Evolutionary conservation across 129 eudicot species (phyloP).

Genomic region (Lactuca sativa): DNA sequence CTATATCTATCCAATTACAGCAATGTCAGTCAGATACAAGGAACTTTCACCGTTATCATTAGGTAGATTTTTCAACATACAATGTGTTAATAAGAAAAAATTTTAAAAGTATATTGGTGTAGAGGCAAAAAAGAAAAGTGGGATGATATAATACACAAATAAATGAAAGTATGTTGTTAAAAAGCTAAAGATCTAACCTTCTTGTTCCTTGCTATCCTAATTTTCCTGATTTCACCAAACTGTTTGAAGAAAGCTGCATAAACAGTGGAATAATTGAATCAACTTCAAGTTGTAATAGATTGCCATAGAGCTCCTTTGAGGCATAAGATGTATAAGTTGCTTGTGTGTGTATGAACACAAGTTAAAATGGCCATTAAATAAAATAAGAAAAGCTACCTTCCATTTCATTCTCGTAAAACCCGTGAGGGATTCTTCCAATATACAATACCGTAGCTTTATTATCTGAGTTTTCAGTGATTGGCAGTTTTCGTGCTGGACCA

Average conservation of each 20-base stretch:
- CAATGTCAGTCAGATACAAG: no score
- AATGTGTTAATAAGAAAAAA: no score
- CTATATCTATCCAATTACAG: no score
- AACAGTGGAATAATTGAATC: not conserved
- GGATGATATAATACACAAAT: no score
- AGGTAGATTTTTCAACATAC: no score
- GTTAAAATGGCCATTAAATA: not conserved
- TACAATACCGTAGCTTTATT: slow-evolving; percentile 71
- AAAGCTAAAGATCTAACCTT: slow-evolving; percentile 48
- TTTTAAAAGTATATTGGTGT: no score
- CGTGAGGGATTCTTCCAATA: slow-evolving; percentile 92
- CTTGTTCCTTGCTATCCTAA: slow-evolving; percentile 70
- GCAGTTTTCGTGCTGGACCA: slow-evolving; percentile 72
- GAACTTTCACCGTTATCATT: no score
- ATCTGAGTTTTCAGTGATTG: slow-evolving; percentile 39
- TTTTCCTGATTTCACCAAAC: slow-evolving; percentile 74
- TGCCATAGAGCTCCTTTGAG: not conserved
- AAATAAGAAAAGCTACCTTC: slow-evolving; percentile 47
- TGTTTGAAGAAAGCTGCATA: slow-evolving; percentile 79
- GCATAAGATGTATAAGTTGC: not conserved
- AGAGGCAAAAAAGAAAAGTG: no score
- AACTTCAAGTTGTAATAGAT: not conserved
- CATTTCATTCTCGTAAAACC: slow-evolving; percentile 93
- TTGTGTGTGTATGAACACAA: not conserved
- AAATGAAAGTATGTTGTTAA: not conserved